These are phyloP conservation scores for Acorus calamus DNA, from an alignment of 106 monocot species.

Conservation along the genomic window DNA sequence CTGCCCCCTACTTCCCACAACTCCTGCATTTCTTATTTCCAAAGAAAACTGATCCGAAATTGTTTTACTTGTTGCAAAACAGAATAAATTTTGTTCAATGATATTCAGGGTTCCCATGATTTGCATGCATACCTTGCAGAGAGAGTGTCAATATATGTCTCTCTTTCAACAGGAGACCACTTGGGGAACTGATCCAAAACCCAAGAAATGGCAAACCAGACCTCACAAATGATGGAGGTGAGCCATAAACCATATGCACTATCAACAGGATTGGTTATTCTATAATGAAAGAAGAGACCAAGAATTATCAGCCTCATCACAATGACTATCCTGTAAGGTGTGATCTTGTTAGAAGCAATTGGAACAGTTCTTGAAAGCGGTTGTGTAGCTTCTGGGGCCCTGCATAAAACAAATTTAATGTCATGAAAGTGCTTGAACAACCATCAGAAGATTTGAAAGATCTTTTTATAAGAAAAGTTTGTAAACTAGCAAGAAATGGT, in stretches of 20 bases:
- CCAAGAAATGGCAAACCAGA: constrained; percentile 98
- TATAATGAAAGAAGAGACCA: constrained; percentile 92
- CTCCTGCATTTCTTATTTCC: too few species aligned
- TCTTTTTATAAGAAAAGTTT: not conserved
- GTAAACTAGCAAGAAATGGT: not conserved
- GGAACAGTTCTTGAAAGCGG: constrained; percentile 74
- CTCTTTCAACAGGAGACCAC: constrained; percentile 81
- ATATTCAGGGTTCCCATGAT: too few species aligned
- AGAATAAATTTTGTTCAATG: too few species aligned
- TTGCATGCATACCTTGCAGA: constrained; percentile 48
- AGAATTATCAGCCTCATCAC: constrained; percentile 81
- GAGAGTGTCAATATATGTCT: constrained; percentile 63
- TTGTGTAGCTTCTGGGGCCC: constrained; percentile 36
- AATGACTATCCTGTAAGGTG: constrained; percentile 82
- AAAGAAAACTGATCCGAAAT: too few species aligned
- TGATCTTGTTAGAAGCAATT: constrained; percentile 77
- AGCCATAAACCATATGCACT: constrained; percentile 90
- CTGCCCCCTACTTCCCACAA: too few species aligned
- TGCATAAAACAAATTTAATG: constrained; percentile 15
- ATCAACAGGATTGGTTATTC: constrained; percentile 89
- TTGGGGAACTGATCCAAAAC: constrained; percentile 98
- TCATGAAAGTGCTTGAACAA: not conserved
- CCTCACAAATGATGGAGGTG: constrained; percentile 91
- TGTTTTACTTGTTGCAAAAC: too few species aligned
- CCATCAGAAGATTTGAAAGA: not conserved